Evolutionary conservation across 768 basidiomycete genomes (phyloP).

Genomic region (Phanerodontia chrysosporium): DNA sequence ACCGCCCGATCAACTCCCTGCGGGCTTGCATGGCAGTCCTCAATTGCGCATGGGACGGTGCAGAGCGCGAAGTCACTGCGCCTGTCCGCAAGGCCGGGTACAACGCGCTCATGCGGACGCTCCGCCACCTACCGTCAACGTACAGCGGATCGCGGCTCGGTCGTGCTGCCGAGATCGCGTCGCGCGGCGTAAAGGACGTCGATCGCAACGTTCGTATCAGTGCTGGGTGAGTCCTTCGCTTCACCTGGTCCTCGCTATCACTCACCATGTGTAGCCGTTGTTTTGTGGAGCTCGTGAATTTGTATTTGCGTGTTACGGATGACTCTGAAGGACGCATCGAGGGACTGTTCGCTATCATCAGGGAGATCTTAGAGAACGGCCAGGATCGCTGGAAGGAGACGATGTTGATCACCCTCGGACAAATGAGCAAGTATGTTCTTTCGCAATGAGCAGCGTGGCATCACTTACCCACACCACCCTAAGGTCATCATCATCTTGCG

Average conservation of each 20-base stretch:
- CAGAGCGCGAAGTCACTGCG: conserved; percentile 40
- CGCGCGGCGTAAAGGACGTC: conserved; percentile 45
- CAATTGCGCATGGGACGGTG: conserved; percentile 42
- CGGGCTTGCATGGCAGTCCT: conserved; percentile 34
- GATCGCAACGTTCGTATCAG: conserved; percentile 59
- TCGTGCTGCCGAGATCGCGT: conserved; percentile 34
- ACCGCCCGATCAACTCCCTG: conserved; percentile 17
- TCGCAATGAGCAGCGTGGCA: background rate
- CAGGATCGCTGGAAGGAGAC: conserved; percentile 59
- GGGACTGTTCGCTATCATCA: conserved; percentile 40
- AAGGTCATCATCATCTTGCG: conserved; percentile 46
- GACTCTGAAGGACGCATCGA: conserved; percentile 34
- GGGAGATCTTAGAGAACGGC: conserved; percentile 41
- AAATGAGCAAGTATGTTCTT: conserved; percentile 40
- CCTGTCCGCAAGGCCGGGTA: conserved; percentile 34
- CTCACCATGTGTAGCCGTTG: conserved; percentile 31
- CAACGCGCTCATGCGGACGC: conserved; percentile 12
- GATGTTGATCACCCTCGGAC: conserved; percentile 54
- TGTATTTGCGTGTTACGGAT: conserved; percentile 33
- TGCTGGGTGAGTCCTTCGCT: conserved; percentile 53
- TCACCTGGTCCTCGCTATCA: background rate
- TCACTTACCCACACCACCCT: background rate
- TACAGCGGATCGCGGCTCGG: conserved; percentile 21
- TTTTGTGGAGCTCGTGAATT: conserved; percentile 42
- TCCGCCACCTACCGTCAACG: conserved; percentile 18